A percentile compares a stretch with the other conserved stretches of the same genome.
phyloP scores from a whole-genome alignment of 169 alveolate genomes.

The Eimeria brunetti region DNA sequence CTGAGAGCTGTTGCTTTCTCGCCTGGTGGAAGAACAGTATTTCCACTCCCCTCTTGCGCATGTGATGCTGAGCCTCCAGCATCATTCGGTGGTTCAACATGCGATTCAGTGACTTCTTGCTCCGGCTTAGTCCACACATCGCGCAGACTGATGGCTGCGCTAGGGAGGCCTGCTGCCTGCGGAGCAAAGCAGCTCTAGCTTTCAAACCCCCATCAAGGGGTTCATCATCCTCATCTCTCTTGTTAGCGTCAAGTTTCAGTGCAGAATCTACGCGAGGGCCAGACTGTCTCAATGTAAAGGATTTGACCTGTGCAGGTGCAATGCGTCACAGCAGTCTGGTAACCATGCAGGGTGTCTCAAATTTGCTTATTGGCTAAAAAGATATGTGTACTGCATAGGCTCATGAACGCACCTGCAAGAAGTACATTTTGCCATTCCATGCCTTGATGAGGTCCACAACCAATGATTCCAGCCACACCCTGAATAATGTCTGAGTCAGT shows the following conservation, averaged over 20 bases:
- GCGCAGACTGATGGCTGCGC: slow-evolving; percentile 75
- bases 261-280: slow-evolving; percentile 66
- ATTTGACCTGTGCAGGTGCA: slow-evolving; percentile 60
- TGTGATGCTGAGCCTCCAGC: slow-evolving; percentile 82
- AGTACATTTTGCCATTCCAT: slow-evolving; percentile 58
- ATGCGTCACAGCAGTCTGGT: neutral
- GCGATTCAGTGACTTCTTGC: slow-evolving; percentile 65
- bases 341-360: neutral
- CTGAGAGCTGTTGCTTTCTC: slow-evolving; percentile 66
- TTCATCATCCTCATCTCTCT: slow-evolving; percentile 23
- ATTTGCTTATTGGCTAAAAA: neutral
- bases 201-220: slow-evolving; percentile 49
- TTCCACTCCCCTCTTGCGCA: slow-evolving; percentile 80
- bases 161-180: slow-evolving; percentile 51
- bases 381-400: neutral
- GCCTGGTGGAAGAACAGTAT: slow-evolving; percentile 61
- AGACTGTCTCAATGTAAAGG: slow-evolving; percentile 70
- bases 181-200: slow-evolving; percentile 23
- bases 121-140: slow-evolving; percentile 75
- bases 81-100: slow-evolving; percentile 77
- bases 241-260: neutral
- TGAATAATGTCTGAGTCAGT: slow-evolving; percentile 78
- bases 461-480: slow-evolving; percentile 69
- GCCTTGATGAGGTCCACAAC: slow-evolving; percentile 77
- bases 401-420: slow-evolving; percentile 73